These are phyloP conservation scores for Arthromyces matolae DNA, from an alignment of 768 basidiomycete genomes.

Conservation along the genomic window DNA sequence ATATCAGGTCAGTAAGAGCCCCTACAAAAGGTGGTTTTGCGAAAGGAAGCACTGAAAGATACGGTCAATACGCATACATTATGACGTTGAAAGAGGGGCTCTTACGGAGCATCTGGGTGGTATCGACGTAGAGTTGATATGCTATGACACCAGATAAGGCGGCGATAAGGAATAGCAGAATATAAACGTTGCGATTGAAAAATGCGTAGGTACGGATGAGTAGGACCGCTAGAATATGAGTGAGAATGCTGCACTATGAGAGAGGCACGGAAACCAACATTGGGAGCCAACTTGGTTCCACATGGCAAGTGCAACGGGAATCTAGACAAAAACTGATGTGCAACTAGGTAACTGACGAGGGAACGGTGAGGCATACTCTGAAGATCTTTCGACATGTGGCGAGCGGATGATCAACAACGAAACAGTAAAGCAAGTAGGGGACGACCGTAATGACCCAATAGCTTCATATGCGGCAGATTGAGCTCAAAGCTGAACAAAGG, in stretches of 20 bases:
- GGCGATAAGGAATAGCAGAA: slow-evolving; percentile 60
- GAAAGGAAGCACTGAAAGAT: slow-evolving; percentile 55
- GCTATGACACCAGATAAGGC: slow-evolving; percentile 71
- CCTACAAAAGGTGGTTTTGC: slow-evolving; percentile 57
- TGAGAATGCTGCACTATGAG: background rate
- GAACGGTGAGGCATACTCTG: slow-evolving; percentile 39
- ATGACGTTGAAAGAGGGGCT: background rate
- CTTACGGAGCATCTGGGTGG: slow-evolving; percentile 71
- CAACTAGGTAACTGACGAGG: background rate
- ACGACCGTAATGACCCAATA: slow-evolving; percentile 83
- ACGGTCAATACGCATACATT: slow-evolving; percentile 1
- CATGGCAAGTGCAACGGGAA: slow-evolving; percentile 78
- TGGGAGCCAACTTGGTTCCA: slow-evolving; percentile 87
- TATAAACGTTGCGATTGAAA: slow-evolving; percentile 72
- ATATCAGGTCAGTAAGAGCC: background rate
- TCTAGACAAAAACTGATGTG: slow-evolving; percentile 35
- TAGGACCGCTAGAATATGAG: slow-evolving; percentile 53
- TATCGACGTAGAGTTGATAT: slow-evolving; percentile 79
- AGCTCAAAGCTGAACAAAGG: slow-evolving; percentile 11
- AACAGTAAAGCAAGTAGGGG: slow-evolving; percentile 74
- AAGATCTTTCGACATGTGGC: slow-evolving; percentile 68
- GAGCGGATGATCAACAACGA: slow-evolving; percentile 63
- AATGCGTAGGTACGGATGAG: slow-evolving; percentile 85
- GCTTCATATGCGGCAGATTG: slow-evolving; percentile 30
- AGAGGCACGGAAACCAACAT: slow-evolving; percentile 38